phyloP scores from a whole-genome alignment of 1,284 basidiomycete species.

The Termitomyces sp. region DNA sequence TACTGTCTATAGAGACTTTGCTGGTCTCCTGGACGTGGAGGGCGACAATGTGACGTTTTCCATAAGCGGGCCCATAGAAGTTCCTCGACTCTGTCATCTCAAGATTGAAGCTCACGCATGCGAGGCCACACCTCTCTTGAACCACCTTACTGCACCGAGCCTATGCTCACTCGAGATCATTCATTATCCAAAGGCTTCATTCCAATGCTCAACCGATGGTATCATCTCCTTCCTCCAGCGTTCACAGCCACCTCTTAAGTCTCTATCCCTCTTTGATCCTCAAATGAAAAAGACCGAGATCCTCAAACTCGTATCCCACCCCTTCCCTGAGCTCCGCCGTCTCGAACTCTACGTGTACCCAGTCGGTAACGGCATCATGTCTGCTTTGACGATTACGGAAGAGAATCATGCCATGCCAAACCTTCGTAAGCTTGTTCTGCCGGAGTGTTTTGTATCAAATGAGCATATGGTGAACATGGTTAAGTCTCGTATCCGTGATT shows the following conservation, averaged over 20 bases:
- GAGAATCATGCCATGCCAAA: background rate
- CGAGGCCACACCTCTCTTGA: constrained; percentile 3
- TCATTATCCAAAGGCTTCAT: background rate
- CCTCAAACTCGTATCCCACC: background rate
- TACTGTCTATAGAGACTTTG: background rate
- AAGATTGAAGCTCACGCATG: constrained; percentile 4
- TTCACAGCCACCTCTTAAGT: background rate
- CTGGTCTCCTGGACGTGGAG: background rate
- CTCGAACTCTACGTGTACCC: constrained; percentile 3
- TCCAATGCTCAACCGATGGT: background rate
- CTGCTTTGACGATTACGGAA: background rate
- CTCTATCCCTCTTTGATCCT: constrained; percentile 2
- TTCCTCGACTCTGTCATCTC: constrained; percentile 10
- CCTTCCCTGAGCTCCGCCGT: background rate
- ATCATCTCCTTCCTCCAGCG: background rate
- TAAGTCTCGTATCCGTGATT: background rate
- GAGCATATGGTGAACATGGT: constrained; percentile 5
- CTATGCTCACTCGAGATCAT: constrained; percentile 2
- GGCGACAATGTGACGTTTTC: background rate
- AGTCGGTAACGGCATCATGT: background rate
- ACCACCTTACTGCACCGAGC: constrained; percentile 1
- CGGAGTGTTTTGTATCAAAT: background rate
- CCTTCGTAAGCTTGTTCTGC: constrained; percentile 3
- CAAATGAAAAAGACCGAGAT: background rate
- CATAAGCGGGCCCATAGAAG: background rate